Percentiles rank a stretch among this genome's conserved stretches.
These are phyloP conservation scores for Nepenthes alata DNA, from an alignment of 179 eudicot genomes.

Conservation along the genomic window DNA sequence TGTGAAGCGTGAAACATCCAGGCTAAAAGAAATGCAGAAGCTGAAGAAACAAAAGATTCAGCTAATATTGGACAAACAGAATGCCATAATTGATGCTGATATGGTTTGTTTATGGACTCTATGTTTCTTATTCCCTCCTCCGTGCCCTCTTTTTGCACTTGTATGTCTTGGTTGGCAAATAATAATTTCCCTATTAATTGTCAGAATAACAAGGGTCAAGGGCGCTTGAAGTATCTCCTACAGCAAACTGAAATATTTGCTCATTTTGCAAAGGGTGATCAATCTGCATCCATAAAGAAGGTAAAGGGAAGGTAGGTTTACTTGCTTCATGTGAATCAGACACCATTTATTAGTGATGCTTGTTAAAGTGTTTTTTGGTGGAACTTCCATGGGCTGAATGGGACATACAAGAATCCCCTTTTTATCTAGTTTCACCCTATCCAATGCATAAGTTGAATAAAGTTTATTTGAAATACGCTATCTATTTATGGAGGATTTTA, in stretches of 20 bases:
- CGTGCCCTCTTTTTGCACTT: background rate
- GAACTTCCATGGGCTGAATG: background rate
- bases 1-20: constrained; percentile 64
- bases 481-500: no score
- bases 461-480: no score
- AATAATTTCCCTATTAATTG: background rate
- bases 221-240: constrained; percentile 80
- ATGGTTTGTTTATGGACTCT: constrained; percentile 29
- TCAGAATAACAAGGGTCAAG: constrained; percentile 88
- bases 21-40: constrained; percentile 76
- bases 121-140: background rate
- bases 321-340: background rate
- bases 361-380: background rate
- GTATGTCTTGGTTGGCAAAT: background rate
- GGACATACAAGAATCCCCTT: background rate
- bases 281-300: constrained; percentile 55
- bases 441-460: no score
- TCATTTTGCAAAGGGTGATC: constrained; percentile 91
- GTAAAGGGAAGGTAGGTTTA: constrained; percentile 51
- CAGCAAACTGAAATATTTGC: constrained; percentile 95
- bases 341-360: background rate
- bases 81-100: constrained; percentile 84
- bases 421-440: no score
- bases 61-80: constrained; percentile 68
- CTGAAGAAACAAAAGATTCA: constrained; percentile 81